Base-by-base conservation (phyloP, 2,329 filamentous ascomycete species). In the Hymenoscyphus occultus region DNA sequence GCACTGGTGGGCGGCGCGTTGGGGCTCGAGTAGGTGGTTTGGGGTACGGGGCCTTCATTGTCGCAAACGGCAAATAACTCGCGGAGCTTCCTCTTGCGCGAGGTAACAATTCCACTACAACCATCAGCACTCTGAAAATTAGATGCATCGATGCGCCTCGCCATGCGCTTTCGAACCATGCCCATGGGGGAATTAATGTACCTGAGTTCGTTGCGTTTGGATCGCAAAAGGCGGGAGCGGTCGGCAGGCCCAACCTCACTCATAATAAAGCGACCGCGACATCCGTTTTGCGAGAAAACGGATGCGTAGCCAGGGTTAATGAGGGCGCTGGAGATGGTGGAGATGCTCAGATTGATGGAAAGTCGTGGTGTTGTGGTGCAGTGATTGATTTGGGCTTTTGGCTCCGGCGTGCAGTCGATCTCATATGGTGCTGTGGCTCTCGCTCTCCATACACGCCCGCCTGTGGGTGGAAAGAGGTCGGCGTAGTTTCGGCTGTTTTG, bases 81-180 rank as follows among this genome's bases (percentile, higher is more conserved):
- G 78, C 90, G 89, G 77, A 97, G 85, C 84, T 96, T 96, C 79
- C 92, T 89, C 86, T 96, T 95, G 80, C 91, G 90, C 84, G 90
- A 92, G 79, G 84, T 85, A 83, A 90, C 86, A 84, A 90, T 88
- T 85, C 85, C 83, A 80, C 87, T 90, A 76, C 66, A 71, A 68
- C 68, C 31, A 67, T 78, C 76, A 74, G 70, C 66, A 73, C 63
- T 39, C 35, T 70, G 56, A 65, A 63, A 70, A 58, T 51, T 61
- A 64, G 54, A 71, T 69, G 64, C 63, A 70, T 71, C 65, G 66
- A 73, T 67, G 68, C 68, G 67, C 62, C 59, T 16, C 28, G 48
- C 7, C 60, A 67, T 63, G 74, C 73, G 71, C 70, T 70, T 68
- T 69, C 63, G 39, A 68, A 60, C 45, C 45, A 62, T 62, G 22